Percentiles rank a stretch among this genome's conserved stretches.
These are phyloP conservation scores for Bisporella sp. DNA, from an alignment of 2,329 filamentous ascomycete species.

Conservation along the genomic window DNA sequence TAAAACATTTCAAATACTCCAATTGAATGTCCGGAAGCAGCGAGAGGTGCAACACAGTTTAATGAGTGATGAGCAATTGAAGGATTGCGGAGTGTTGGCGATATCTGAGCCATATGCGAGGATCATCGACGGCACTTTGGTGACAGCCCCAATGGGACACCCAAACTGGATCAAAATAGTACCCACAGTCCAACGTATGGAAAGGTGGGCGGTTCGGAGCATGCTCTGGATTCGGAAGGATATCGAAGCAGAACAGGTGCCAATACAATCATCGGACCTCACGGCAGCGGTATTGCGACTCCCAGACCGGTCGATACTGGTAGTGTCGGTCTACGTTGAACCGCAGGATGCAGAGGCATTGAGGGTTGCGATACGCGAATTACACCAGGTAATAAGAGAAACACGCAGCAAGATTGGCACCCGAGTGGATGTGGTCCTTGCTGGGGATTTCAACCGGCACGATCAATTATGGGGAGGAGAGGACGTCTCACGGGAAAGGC, in stretches of 20 bases:
- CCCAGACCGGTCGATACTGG: slow-evolving; percentile 18
- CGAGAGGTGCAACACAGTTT: no score
- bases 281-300: slow-evolving; percentile 18
- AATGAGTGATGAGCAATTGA: no score
- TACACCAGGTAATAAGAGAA: slow-evolving; percentile 17
- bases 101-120: no score
- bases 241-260: slow-evolving; percentile 16
- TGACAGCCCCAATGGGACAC: no score
- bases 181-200: slow-evolving; percentile 6
- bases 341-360: slow-evolving; percentile 14
- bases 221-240: slow-evolving; percentile 24
- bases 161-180: not conserved
- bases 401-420: not conserved
- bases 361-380: slow-evolving; percentile 7
- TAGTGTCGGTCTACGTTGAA: slow-evolving; percentile 22
- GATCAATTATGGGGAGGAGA: not conserved
- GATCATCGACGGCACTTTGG: no score
- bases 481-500: slow-evolving; percentile 9
- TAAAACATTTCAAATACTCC: no score
- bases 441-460: not conserved
- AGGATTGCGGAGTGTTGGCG: no score
- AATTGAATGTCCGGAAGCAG: no score
- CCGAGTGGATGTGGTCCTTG: not conserved
- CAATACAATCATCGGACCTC: slow-evolving; percentile 20
- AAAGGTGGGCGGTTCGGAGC: slow-evolving; percentile 19